Evolutionary conservation across 2,329 filamentous ascomycete species (phyloP), one percentile per base, ranked within the genome.

Genomic region (Capronia coronata): DNA sequence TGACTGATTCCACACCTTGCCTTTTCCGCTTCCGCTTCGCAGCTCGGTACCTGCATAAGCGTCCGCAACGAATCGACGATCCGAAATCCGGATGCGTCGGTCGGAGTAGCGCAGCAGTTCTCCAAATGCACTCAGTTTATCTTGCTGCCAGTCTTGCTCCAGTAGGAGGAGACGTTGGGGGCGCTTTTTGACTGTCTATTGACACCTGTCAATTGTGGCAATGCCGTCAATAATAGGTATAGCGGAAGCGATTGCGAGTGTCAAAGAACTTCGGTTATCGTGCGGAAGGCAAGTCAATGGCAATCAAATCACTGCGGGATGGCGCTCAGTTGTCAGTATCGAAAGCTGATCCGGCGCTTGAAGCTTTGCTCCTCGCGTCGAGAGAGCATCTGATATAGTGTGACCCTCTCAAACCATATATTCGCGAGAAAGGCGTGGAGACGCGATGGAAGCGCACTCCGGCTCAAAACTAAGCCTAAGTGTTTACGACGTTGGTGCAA

Each of bases 31-130:
- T 39, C 48, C 49, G 40, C 46, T n/a, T 48, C 32, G 34, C 40
- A 43, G 40, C 32, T n/a, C 32, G 35, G 43, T 51, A 51, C 48
- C 48, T 51, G 48, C 48, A 46, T 25, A 34, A 51, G 43, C 38
- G 19, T 39, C 43, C 48, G 34, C 42, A 8, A 29, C 11, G 29
- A 3, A 9, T 3, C 3, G 19, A 19, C 34, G 34, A 34, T 34
- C 30, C 6, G 10, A 13, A 34, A n/a, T n/a, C n/a, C n/a, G n/a
- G n/a, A n/a, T n/a, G n/a, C n/a, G n/a, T n/a, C n/a, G n/a, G n/a
- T n/a, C n/a, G n/a, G n/a, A n/a, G n/a, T n/a, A n/a, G n/a, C n/a
- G n/a, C n/a, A n/a, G n/a, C n/a, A n/a, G n/a, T n/a, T n/a, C n/a
- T 34, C 30, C 30, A 27, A 27, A 27, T 27, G 10, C 10, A 10